These are phyloP conservation scores for Malassezia japonica DNA, from an alignment of 1,284 basidiomycete genomes.

Conservation along the genomic window DNA sequence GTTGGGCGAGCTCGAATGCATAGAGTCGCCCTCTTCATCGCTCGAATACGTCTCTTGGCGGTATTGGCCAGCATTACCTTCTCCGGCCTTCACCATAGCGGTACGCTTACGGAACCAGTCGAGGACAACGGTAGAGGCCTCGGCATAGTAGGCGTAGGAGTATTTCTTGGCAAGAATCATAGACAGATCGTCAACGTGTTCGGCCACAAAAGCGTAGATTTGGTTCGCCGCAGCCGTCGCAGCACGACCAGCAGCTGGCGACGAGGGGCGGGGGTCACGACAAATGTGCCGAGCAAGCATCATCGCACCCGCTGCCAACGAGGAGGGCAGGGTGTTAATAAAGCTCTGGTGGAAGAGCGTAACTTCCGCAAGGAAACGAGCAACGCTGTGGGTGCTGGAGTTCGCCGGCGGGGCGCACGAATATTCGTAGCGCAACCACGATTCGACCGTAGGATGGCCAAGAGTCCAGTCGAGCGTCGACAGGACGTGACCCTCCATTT, in stretches of 20 bases:
- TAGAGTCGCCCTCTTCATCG: constrained; percentile 34
- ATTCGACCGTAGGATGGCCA: constrained; percentile 95
- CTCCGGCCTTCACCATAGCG: constrained; percentile 14
- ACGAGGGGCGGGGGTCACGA: constrained; percentile 16
- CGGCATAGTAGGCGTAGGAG: constrained; percentile 84
- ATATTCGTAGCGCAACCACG: constrained; percentile 67
- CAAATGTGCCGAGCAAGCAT: constrained; percentile 76
- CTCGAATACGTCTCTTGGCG: constrained; percentile 17
- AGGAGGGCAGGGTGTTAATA: constrained; percentile 70
- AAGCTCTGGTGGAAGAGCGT: constrained; percentile 95
- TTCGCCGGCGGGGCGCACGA: constrained; percentile 11
- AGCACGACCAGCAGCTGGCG: constrained; percentile 14
- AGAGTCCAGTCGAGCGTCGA: constrained; percentile 90
- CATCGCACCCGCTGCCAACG: constrained; percentile 76
- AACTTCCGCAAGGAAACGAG: constrained; percentile 95
- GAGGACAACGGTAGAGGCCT: constrained; percentile 79
- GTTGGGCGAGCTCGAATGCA: constrained; percentile 30
- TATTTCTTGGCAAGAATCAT: constrained; percentile 95
- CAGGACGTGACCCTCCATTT: constrained; percentile 76
- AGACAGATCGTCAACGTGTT: constrained; percentile 77
- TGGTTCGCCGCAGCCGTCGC: constrained; percentile 5
- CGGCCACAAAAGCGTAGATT: constrained; percentile 59
- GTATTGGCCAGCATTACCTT: constrained; percentile 17
- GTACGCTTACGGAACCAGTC: constrained; percentile 63
- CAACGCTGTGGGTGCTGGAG: constrained; percentile 72